A percentile compares a stretch with the other conserved stretches of the same genome.
phyloP scores from a whole-genome alignment of 176 grass and related monocot species.

The Phyllostachys edulis region DNA sequence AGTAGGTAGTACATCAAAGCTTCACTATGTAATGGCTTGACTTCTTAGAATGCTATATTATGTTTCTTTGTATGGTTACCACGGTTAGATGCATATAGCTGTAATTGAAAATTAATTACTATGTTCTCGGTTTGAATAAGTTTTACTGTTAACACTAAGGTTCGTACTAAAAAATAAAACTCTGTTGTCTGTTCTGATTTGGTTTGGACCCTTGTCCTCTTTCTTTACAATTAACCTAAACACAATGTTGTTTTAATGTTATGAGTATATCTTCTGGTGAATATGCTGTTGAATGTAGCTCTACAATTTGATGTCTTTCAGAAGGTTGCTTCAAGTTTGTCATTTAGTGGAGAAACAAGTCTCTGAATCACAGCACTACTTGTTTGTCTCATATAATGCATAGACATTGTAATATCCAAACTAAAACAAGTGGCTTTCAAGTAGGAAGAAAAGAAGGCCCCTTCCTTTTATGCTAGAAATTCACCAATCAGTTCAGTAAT shows the following conservation, averaged over 20 bases:
- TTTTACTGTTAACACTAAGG: not conserved
- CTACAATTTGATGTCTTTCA: not conserved
- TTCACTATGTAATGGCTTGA: not conserved
- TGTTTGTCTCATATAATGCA: not conserved
- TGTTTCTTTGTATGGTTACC: not conserved
- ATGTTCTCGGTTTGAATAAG: not conserved
- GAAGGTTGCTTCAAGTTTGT: not conserved
- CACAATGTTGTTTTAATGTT: not conserved
- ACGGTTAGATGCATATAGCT: not conserved
- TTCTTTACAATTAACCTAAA: not conserved
- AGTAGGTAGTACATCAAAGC: not conserved
- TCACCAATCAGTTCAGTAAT: not conserved
- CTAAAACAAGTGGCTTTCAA: not conserved
- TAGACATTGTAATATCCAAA: not conserved
- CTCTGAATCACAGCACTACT: not conserved
- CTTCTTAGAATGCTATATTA: not conserved
- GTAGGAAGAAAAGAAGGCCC: not conserved
- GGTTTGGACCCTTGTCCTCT: not conserved
- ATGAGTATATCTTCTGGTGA: not conserved
- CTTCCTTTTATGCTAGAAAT: not conserved
- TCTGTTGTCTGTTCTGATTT: not conserved
- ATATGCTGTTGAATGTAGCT: not conserved
- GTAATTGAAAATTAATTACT: not conserved
- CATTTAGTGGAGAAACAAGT: not conserved
- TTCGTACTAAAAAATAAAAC: not conserved